Conservation (phyloP, 257 asterid genomes). For the Paulownia fortunei region DNA sequence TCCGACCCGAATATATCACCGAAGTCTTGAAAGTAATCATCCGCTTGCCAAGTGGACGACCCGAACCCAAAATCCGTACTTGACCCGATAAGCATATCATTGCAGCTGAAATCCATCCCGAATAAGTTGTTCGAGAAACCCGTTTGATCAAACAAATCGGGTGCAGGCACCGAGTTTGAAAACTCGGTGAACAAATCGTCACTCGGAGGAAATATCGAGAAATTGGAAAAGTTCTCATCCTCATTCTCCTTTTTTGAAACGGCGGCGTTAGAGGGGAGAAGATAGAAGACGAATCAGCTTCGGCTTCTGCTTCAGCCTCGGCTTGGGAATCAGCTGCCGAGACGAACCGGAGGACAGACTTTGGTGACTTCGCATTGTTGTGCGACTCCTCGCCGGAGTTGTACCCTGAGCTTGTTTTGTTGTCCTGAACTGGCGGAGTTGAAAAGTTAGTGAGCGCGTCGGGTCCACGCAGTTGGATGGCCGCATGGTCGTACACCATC, state of each 20-base stretch:
- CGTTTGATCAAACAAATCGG: slow-evolving; percentile 54
- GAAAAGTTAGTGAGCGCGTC: slow-evolving; percentile 90
- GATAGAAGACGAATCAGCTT: slow-evolving; percentile 46
- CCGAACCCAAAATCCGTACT: slow-evolving; percentile 49
- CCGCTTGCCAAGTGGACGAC: slow-evolving; percentile 44
- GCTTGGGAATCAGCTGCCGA: slow-evolving; percentile 51
- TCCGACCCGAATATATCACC: slow-evolving; percentile 96
- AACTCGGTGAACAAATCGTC: slow-evolving; percentile 54
- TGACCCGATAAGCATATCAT: slow-evolving; percentile 52
- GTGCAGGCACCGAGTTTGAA: slow-evolving; percentile 50
- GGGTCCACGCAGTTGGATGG: slow-evolving; percentile 90
- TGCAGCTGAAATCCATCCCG: slow-evolving; percentile 42
- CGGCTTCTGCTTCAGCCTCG: slow-evolving; percentile 46
- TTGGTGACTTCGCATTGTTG: slow-evolving; percentile 65
- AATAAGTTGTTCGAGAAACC: slow-evolving; percentile 47
- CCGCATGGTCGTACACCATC: slow-evolving; percentile 98
- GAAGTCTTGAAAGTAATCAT: slow-evolving; percentile 71
- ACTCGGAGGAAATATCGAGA: slow-evolving; percentile 46
- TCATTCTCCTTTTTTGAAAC: slow-evolving; percentile 25
- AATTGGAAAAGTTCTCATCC: slow-evolving; percentile 45
- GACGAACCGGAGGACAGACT: slow-evolving; percentile 66
- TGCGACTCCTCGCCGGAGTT: slow-evolving; percentile 79
- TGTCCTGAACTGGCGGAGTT: slow-evolving; percentile 35
- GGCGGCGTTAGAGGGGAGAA: slow-evolving; percentile 32
- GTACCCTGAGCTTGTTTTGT: slow-evolving; percentile 53